Evolutionary conservation across 306 rosid species (phyloP), one percentile per base, ranked within the genome.

Genomic region (Castanea mollissima): DNA sequence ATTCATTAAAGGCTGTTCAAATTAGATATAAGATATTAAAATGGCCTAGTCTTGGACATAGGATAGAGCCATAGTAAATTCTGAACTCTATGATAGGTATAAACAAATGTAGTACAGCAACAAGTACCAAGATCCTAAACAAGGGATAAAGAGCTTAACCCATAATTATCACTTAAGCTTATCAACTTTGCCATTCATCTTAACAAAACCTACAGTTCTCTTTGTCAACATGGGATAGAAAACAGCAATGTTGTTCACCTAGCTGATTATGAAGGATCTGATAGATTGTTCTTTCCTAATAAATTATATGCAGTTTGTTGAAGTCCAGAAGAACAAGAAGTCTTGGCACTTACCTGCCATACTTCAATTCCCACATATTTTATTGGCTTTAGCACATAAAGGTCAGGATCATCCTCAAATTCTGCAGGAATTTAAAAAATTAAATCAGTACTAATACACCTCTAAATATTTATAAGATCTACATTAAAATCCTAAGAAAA

Each of bases 291-390:
- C 32, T 64, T 67, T 46, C 15, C n/a, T 10, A 63, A 19, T 67
- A 35, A 38, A 38, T 38, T 7, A 38, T 38, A 35, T 3, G 72
- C 38, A 34, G 25, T 15, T 67, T 3, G 49, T 34, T n/a, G 8
- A 52, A 19, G 25, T 32, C 25, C 51, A 67, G 49, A 73, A 54
- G 51, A 51, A 25, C 35, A 54, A 25, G 18, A 64, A 74, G 54
- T 71, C 56, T 27, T 67, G 58, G 62, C 54, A 74, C 83, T 59
- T 71, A 95, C 99, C 97, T 95, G 99, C 99, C 99, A 95, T 81
- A 95, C 97, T 89, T 95, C 99, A 74, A 95, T 84, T 69, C 99
- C 99, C 23, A 95, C 98, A 74, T 91, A 92, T 83, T 95, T 95
- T 16, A 95, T 89, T 69, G 99, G 97, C 87, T 78, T 95, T 78